Evolutionary conservation across 78 protist genomes (phyloP).

Genomic region (Planoprotostelium fungivorum): DNA sequence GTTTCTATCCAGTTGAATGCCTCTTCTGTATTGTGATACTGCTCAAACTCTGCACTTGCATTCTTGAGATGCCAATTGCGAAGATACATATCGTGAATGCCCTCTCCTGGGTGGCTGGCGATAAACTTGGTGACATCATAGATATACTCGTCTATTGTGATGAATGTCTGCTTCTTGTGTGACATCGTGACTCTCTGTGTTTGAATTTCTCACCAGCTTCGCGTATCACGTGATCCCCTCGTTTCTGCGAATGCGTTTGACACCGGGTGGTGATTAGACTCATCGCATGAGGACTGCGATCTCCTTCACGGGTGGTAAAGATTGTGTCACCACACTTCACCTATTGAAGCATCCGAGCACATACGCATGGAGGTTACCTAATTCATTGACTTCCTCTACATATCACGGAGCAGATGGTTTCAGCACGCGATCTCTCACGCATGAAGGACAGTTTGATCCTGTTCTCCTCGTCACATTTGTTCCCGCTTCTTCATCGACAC

Average conservation of each 20-base stretch:
- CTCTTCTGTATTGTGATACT: neutral
- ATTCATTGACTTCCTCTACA: neutral
- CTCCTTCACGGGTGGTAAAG: neutral
- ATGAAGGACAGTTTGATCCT: neutral
- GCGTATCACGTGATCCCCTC: too few species aligned
- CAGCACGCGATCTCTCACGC: neutral
- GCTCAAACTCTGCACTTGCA: neutral
- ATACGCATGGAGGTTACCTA: neutral
- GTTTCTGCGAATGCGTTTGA: too few species aligned
- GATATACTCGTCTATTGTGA: neutral
- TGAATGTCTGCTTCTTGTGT: neutral
- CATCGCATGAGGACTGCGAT: neutral
- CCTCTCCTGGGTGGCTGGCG: neutral
- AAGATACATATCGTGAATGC: neutral
- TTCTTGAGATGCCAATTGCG: neutral
- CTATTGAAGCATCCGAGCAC: neutral
- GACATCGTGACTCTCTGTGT: too few species aligned
- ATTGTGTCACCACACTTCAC: neutral
- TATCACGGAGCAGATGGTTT: neutral
- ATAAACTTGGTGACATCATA: neutral
- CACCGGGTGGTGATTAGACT: too few species aligned
- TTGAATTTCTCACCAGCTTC: too few species aligned
- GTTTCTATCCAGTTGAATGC: neutral
- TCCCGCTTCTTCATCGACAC: neutral
- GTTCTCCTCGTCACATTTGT: neutral